These are phyloP conservation scores for Pueraria montana DNA, from an alignment of 306 rosid genomes.

Conservation along the genomic window DNA sequence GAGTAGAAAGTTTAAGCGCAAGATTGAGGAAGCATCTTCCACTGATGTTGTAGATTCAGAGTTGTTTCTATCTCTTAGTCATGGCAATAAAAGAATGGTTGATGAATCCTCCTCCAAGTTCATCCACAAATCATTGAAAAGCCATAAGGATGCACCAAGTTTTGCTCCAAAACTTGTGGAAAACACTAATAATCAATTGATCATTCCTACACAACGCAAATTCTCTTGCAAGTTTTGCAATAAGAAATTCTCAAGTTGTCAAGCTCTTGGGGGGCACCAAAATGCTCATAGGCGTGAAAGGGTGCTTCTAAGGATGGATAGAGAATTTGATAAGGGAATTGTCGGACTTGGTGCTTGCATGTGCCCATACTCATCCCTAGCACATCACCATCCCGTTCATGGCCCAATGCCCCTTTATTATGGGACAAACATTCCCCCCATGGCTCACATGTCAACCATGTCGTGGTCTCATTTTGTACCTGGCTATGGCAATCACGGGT, in stretches of 20 bases:
- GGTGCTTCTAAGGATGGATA: slow-evolving; percentile 40
- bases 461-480: neutral
- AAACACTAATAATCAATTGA: neutral
- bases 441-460: neutral
- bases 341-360: neutral
- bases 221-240: slow-evolving; percentile 31
- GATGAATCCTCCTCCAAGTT: neutral
- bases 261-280: slow-evolving; percentile 80
- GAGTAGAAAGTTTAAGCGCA: neutral
- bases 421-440: neutral
- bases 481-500: neutral
- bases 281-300: slow-evolving; percentile 74
- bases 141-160: neutral
- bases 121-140: neutral
- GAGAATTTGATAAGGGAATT: neutral
- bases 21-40: neutral
- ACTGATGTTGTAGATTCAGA: neutral
- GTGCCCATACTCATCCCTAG: slow-evolving; percentile 12
- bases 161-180: neutral
- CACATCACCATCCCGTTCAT: neutral
- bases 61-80: neutral
- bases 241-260: slow-evolving; percentile 57
- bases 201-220: neutral
- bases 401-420: neutral
- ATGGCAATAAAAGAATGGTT: neutral